Percentiles rank a stretch among this genome's conserved stretches.
phyloP scores from a whole-genome alignment of 2,329 filamentous ascomycete genomes.

The Alternaria sp. region DNA sequence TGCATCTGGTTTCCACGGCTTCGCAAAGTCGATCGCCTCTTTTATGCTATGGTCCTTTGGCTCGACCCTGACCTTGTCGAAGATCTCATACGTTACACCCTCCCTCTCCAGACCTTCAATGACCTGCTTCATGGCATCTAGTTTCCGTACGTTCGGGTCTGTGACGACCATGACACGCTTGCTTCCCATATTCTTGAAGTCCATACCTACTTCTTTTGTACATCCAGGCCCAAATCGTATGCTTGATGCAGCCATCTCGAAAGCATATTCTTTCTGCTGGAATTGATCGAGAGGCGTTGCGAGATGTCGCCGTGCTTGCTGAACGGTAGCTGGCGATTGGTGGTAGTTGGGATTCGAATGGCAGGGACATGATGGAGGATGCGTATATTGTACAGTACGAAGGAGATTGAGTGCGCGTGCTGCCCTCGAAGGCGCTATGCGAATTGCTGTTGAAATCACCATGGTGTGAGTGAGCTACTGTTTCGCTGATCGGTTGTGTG shows the following conservation, averaged over 20 bases:
- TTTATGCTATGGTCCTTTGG: conserved; percentile 94
- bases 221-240: conserved; percentile 94
- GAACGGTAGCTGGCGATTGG: conserved; percentile 48
- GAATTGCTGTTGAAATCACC: conserved; percentile 36
- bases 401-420: conserved; percentile 75
- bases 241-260: conserved; percentile 96
- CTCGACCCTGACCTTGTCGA: conserved; percentile 81
- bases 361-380: conserved; percentile 92
- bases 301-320: conserved; percentile 66
- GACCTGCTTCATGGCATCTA: conserved; percentile 90
- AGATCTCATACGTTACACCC: conserved; percentile 82
- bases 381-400: conserved; percentile 88
- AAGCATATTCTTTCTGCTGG: conserved; percentile 92
- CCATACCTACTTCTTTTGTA: conserved; percentile 97
- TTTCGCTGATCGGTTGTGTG: conserved; percentile 7
- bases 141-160: conserved; percentile 78
- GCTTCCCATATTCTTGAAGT: conserved; percentile 88
- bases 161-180: conserved; percentile 93
- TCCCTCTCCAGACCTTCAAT: conserved; percentile 80
- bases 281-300: conserved; percentile 79
- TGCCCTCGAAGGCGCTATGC: conserved; percentile 55
- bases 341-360: conserved; percentile 89
- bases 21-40: conserved; percentile 87
- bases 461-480: conserved; percentile 12
- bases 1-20: conserved; percentile 81